phyloP scores from a whole-genome alignment of 2,329 filamentous ascomycete genomes.

The Cryoendolithus antarcticus region DNA sequence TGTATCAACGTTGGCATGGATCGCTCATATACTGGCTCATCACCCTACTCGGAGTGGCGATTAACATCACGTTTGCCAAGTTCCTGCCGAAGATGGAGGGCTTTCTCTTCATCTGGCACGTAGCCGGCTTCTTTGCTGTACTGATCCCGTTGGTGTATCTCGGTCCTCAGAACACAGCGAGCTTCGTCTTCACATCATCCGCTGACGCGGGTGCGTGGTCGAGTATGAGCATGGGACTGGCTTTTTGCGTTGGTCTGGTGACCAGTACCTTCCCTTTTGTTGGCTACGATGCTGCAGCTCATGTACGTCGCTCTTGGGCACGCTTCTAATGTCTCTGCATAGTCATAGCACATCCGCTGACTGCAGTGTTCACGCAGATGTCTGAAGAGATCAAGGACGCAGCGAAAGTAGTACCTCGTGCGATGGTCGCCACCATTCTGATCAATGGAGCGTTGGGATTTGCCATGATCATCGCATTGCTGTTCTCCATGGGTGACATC shows the following conservation, averaged over 20 bases:
- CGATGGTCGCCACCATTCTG: conserved; percentile 32
- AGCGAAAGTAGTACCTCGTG: conserved; percentile 29
- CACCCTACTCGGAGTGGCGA: conserved; percentile 15
- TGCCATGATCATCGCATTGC: conserved; percentile 26
- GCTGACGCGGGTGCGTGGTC: conserved; percentile 31
- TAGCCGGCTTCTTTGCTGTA: conserved; percentile 40
- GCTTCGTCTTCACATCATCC: conserved; percentile 29
- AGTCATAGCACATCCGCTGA: conserved; percentile 2
- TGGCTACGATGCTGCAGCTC: conserved; percentile 1
- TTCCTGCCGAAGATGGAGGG: conserved; percentile 29
- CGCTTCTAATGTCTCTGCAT: no score
- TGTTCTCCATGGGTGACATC: conserved; percentile 29
- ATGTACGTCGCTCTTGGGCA: conserved; percentile 1
- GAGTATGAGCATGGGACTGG: conserved; percentile 25
- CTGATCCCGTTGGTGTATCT: conserved; percentile 33
- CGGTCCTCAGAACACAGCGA: conserved; percentile 36
- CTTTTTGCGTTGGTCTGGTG: conserved; percentile 28
- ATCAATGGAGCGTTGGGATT: conserved; percentile 35
- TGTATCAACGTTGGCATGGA: conserved; percentile 30
- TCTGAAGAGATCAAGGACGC: conserved; percentile 15
- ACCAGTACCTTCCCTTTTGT: conserved; percentile 8
- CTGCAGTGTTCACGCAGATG: conserved; percentile 4
- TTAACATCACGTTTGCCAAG: conserved; percentile 34
- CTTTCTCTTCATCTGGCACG: conserved; percentile 34
- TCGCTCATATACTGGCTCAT: conserved; percentile 28